Conservation (phyloP, 352 stramenopile genomes). For the Salisapilia sapeloensis region DNA sequence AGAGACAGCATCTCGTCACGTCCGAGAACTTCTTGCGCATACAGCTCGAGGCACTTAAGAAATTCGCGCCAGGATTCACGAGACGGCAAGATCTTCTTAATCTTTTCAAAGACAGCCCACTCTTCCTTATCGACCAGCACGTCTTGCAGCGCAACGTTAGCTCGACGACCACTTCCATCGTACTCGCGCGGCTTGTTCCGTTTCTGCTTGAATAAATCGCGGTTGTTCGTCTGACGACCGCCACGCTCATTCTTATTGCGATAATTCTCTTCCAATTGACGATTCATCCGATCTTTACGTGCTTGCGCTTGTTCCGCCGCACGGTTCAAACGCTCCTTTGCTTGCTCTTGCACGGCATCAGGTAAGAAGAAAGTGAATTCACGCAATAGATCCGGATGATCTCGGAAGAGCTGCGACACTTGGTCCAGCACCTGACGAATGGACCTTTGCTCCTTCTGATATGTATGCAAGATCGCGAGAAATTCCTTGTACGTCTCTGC, state of each 20-base stretch:
- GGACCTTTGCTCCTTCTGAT: slow-evolving; percentile 97
- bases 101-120: slow-evolving; percentile 89
- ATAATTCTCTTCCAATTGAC: slow-evolving; percentile 29
- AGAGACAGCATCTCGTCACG: slow-evolving; percentile 78
- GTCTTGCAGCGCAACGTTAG: slow-evolving; percentile 51
- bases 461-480: slow-evolving; percentile 98
- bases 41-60: slow-evolving; percentile 97
- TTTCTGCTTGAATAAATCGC: slow-evolving; percentile 52
- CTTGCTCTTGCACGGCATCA: slow-evolving; percentile 95
- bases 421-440: slow-evolving; percentile 97
- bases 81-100: slow-evolving; percentile 85
- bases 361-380: slow-evolving; percentile 99
- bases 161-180: slow-evolving; percentile 58
- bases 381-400: slow-evolving; percentile 97
- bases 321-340: slow-evolving; percentile 89
- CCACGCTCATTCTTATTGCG: slow-evolving; percentile 37
- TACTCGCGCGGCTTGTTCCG: slow-evolving; percentile 44
- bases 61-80: slow-evolving; percentile 95
- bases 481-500: slow-evolving; percentile 99
- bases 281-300: slow-evolving; percentile 56
- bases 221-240: slow-evolving; percentile 68
- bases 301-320: slow-evolving; percentile 90
- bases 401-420: slow-evolving; percentile 96
- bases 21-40: slow-evolving; percentile 93
- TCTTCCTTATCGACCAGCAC: slow-evolving; percentile 75